Base-by-base conservation (phyloP, 495 filamentous ascomycete species). In the Penicillium flavigenum region DNA sequence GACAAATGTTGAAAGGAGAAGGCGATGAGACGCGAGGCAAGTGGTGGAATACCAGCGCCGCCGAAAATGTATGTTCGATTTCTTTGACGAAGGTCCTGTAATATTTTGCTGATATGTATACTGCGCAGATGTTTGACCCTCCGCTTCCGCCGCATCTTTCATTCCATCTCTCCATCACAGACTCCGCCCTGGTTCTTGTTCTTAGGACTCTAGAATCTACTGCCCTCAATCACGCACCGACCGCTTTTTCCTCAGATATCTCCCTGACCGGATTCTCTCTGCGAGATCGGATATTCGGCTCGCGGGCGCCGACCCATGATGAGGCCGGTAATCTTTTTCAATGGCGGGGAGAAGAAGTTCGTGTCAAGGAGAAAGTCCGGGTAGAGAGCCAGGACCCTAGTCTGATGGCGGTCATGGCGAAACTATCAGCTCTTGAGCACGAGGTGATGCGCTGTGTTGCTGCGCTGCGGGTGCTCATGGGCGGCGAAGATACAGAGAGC, bases 361-460 rank as follows among this genome's bases (percentile, higher is more conserved):
- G 80, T 43, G 95, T 98, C 19, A 85, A 82, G 59, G 94, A 98
- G 64, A 96, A 96, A 70, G 83, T 98, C 10, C 81, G 85, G 29
- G 90, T 98, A 6, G 94, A 96, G 75, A 92, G 85, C 55, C 89
- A 92, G 54, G 94, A 98, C 67, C 95, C 94, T 31, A 90, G 86
- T 66, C 61, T 98, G 59, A 83, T 98, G 74, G 84, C 87, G n/a
- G 78, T 92, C 16, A 87, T 89, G 76, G 88, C 91, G 4, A 98
- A 98, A 74, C 70, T 98, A 72, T 86, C 81, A 27, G 90, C 90
- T 20, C 69, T 98, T 54, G 87, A 91, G 50, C 85, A 92, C 65
- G 83, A 83, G 52, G 78, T 97, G 10, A 77, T 71, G 52, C 74
- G 86, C 54, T 86, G 85, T 65, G 81, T 90, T 57, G 70, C 81